Evolutionary conservation across 2,329 filamentous ascomycete genomes (phyloP), one percentile per base, ranked within the genome.

Genomic region (Cadophora sp.): DNA sequence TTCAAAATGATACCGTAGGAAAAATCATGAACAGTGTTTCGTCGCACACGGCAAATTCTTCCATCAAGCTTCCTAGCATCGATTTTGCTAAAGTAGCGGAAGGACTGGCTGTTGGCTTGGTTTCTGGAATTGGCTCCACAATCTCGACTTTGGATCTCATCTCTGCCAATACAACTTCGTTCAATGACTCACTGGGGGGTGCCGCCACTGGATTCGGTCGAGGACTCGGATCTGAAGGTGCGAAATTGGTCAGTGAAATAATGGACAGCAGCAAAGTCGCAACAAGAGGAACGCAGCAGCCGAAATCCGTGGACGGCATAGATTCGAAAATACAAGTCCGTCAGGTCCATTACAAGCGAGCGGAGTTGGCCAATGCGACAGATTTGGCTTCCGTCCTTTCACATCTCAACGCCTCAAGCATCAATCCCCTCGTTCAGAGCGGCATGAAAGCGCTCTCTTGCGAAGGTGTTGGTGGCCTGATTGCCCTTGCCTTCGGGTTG

Each of bases 171-270:
- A 76, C 73, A 24, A 67, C 79, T 6, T 62, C 4, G 3, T 80
- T 79, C 34, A 73, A 81, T 65, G 79, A 81, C 67, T 76, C 77
- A 1, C 68, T 80, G 22, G 75, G 74, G 19, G 79, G 80, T 14
- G 79, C 77, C 12, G 77, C 79, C 0, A 73, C 74, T 22, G 79
- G 79, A 0, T 77, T 81, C 31, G 80, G 79, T 8, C 75, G 76
- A 24, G 79, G 79, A 0, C 71, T 80, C 4, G 78, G 79, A 0
- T 76, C 76, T 2, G 76, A 79, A 40, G 79, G 76, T 6, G 75
- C 79, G 1, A 64, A 79, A 14, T 72, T 79, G 3, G 73, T 73
- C 5, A 74, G 77, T 40, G 73, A 76, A 66, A 69, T 80, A 3
- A 40, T 80, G 7, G 69, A 72, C 8, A 73, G 77, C 31, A 65